Evolutionary conservation across 495 filamentous ascomycete species (phyloP), one percentile per base, ranked within the genome.

Genomic region (Venustampulla echinocandica): DNA sequence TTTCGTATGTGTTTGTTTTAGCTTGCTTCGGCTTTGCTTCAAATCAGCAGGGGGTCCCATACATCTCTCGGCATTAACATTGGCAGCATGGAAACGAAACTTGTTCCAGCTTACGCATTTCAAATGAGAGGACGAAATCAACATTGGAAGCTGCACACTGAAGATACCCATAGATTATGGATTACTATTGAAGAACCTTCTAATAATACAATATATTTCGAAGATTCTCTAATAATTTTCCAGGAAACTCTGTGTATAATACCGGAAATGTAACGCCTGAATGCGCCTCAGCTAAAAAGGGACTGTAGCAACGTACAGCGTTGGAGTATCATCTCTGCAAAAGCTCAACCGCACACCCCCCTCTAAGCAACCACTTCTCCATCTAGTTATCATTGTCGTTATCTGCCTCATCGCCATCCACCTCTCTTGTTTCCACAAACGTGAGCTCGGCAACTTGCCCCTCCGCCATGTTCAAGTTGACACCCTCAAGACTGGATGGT

Each of bases 391-490:
- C 65, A 42, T 65, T 61, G 7, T 40, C 37, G 11, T 37, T 15
- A 10, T 40, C 37, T 11, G 9, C 34, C 15, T 37, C 34, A 15
- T 40, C 18, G 5, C 5, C 37, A 5, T 62, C 68, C 6, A 62
- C 62, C 36, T 62, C 61, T 17, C 65, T 53, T 27, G 64, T 61
- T 59, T 71, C 70, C 17, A 73, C 62, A 54, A 73, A 70, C 2
- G 70, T 71, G 59, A 73, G 68, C 49, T 68, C 71, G 24, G 70
- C 61, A 4, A 69, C 69, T 56, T 69, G 65, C 19, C 58, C 56
- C 14, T 65, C 67, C 33, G 69, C 61, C 18, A 73, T 68, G 22
- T 71, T 73, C 27, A 71, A 52, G 59, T 71, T 73, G 53, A 71
- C 65, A n/a, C 61, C 57, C 38, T 73, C 70, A 10, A 71, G 61